Conservation (phyloP, 441 rosid species). For the Croton laevigatus region DNA sequence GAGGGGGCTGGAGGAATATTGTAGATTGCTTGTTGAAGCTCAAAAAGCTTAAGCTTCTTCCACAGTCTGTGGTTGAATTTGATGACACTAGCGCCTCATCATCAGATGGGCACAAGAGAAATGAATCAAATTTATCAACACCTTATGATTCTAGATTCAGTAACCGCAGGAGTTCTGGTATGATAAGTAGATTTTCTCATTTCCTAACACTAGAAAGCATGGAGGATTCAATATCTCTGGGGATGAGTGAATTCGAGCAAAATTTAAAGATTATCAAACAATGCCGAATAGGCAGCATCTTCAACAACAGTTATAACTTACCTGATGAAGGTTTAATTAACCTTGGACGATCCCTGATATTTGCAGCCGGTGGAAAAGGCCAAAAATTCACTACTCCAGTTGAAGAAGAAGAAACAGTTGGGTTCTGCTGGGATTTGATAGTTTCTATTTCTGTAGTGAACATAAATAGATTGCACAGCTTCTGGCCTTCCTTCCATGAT, state of each 20-base stretch:
- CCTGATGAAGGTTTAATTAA: conserved; percentile 53
- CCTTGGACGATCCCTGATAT: conserved; percentile 72
- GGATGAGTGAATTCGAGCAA: conserved; percentile 82
- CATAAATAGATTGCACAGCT: conserved; percentile 46
- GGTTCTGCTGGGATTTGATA: conserved; percentile 80
- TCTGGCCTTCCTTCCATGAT: conserved; percentile 69
- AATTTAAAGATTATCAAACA: conserved; percentile 76
- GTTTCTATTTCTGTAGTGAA: conserved; percentile 45
- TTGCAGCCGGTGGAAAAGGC: conserved; percentile 82
- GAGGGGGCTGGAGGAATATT: conserved; percentile 89
- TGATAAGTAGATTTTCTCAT: conserved; percentile 63
- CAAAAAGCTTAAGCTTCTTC: conserved; percentile 78
- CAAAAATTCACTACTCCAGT: conserved; percentile 81
- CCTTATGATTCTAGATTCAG: conserved; percentile 41
- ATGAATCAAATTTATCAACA: conserved; percentile 38
- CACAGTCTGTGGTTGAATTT: conserved; percentile 61
- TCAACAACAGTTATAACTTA: conserved; percentile 51
- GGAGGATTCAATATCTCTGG: conserved; percentile 70
- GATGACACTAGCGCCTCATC: conserved; percentile 36
- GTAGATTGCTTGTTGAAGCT: conserved; percentile 81
- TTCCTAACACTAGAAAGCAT: conserved; percentile 63
- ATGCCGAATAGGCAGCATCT: conserved; percentile 69
- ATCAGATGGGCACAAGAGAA: conserved; percentile 30
- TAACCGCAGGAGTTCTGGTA: conserved; percentile 33
- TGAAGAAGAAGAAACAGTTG: conserved; percentile 83